Evolutionary conservation across 345 rosid genomes (phyloP).

Genomic region (Kandelia obovata): DNA sequence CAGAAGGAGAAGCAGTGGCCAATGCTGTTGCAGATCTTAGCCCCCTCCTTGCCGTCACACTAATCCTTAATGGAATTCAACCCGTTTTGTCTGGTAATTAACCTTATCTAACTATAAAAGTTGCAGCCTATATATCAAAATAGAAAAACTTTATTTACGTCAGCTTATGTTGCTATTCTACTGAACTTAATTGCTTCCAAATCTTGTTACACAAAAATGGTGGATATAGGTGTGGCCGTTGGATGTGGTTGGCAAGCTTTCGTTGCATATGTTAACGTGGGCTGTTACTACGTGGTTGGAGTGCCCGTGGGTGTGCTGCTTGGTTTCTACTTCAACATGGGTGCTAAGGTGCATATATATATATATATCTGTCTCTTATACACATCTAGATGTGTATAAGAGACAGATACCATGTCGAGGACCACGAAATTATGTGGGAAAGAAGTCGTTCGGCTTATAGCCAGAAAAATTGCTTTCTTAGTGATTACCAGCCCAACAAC

Average conservation of each 20-base stretch:
- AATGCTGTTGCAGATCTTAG: conserved; percentile 67
- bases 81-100: conserved; percentile 65
- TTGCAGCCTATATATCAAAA: neutral
- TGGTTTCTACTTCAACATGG: conserved; percentile 59
- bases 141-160: neutral
- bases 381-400: too few relatives aligned
- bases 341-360: conserved; percentile 44
- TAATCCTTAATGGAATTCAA: conserved; percentile 64
- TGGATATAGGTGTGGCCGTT: conserved; percentile 61
- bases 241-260: conserved; percentile 84
- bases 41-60: conserved; percentile 57
- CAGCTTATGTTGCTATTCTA: neutral
- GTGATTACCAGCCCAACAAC: too few relatives aligned
- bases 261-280: conserved; percentile 70
- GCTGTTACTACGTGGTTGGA: conserved; percentile 65
- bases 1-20: conserved; percentile 55
- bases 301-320: conserved; percentile 56
- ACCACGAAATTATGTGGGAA: too few relatives aligned
- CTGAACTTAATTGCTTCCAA: neutral
- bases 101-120: neutral
- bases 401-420: too few relatives aligned
- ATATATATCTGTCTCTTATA: too few relatives aligned
- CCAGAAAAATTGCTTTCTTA: too few relatives aligned
- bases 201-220: neutral
- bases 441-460: too few relatives aligned